Conservation (phyloP, 768 basidiomycete species). For the Pleurotus tuoliensis region DNA sequence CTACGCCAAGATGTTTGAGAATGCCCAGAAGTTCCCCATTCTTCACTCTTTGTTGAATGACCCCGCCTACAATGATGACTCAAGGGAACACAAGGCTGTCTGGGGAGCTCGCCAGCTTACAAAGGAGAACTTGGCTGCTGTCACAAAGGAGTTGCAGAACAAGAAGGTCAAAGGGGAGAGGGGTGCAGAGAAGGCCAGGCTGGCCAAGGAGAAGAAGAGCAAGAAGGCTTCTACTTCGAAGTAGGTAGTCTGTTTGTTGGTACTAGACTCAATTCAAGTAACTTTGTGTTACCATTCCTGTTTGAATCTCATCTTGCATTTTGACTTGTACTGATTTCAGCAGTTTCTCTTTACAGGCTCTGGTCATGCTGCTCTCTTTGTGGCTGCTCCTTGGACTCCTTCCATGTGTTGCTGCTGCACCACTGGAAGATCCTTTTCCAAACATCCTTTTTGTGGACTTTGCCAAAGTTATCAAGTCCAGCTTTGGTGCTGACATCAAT, state of each 20-base stretch:
- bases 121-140: background rate
- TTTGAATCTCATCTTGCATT: background rate
- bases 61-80: too few relatives aligned
- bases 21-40: background rate
- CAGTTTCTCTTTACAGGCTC: background rate
- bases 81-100: background rate
- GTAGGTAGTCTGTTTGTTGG: background rate
- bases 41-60: background rate
- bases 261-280: background rate
- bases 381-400: background rate
- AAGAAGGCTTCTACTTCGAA: background rate
- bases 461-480: background rate
- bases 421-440: conserved; percentile 2
- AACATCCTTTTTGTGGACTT: conserved; percentile 2
- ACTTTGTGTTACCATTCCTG: background rate
- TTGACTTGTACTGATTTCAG: background rate
- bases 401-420: background rate
- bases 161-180: background rate
- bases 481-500: background rate
- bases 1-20: background rate
- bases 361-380: background rate
- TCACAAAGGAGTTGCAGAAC: background rate
- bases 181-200: background rate
- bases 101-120: background rate
- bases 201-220: background rate